Evolutionary conservation across 2,329 filamentous ascomycete genomes (phyloP).

Genomic region (Colletotrichum sp.): DNA sequence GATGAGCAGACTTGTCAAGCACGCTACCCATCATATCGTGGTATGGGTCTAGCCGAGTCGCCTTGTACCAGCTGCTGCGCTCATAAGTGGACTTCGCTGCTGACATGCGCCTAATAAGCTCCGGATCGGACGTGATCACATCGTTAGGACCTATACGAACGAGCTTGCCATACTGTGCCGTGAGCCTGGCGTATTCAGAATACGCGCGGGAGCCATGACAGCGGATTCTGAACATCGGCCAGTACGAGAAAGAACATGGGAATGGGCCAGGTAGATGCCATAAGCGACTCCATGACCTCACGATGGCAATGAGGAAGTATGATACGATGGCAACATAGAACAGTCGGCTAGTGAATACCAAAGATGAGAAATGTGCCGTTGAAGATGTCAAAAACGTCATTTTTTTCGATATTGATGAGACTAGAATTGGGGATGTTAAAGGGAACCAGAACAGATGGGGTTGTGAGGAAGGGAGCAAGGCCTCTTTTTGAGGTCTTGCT

Average conservation of each 20-base stretch:
- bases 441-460: not conserved
- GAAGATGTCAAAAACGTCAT: not conserved
- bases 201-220: not conserved
- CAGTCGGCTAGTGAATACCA: not conserved
- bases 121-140: slow-evolving; percentile 41
- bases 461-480: not conserved
- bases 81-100: slow-evolving; percentile 39
- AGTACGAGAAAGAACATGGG: not conserved
- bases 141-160: slow-evolving; percentile 48
- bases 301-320: not conserved
- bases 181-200: not conserved
- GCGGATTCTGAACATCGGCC: not conserved
- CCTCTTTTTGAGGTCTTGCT: not conserved
- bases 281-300: not conserved
- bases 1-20: slow-evolving; percentile 20
- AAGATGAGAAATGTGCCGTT: not conserved
- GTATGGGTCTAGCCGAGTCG: slow-evolving; percentile 52
- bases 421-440: not conserved
- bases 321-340: not conserved
- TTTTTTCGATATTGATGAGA: not conserved
- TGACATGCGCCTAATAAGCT: slow-evolving; percentile 40
- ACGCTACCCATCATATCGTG: slow-evolving; percentile 25
- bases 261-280: not conserved
- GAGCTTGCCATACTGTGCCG: slow-evolving; percentile 22
- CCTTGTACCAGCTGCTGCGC: slow-evolving; percentile 49